phyloP scores from a whole-genome alignment of 2,329 filamentous ascomycete genomes.

The Xylaria multiplex region DNA sequence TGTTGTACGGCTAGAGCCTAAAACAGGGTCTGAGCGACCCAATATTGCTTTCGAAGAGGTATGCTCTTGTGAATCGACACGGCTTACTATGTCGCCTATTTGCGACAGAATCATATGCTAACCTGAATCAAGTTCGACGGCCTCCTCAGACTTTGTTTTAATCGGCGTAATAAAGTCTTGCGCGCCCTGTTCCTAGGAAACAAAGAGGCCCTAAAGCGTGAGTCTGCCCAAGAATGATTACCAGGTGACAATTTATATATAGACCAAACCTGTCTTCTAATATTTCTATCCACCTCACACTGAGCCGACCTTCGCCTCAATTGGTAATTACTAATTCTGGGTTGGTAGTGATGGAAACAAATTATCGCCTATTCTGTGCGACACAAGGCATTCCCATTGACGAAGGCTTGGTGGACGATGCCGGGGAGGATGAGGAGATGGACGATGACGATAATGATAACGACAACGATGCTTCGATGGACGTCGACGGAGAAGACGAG shows the following conservation, averaged over 20 bases:
- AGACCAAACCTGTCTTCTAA: conserved; percentile 67
- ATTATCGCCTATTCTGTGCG: conserved; percentile 90
- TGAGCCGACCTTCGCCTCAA: neutral
- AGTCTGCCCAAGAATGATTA: conserved; percentile 1
- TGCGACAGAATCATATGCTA: neutral
- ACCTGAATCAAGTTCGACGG: conserved; percentile 56
- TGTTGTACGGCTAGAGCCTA: conserved; percentile 83
- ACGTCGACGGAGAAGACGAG: conserved; percentile 69
- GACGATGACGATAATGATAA: conserved; percentile 58
- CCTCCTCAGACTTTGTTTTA: conserved; percentile 79
- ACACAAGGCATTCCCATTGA: conserved; percentile 84
- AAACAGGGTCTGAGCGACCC: conserved; percentile 78
- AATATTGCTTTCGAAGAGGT: conserved; percentile 88
- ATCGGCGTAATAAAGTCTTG: conserved; percentile 89
- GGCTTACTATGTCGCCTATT: neutral
- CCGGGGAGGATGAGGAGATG: conserved; percentile 53
- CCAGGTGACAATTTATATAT: neutral
- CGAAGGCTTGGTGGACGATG: conserved; percentile 65
- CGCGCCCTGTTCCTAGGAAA: conserved; percentile 59
- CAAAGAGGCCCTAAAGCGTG: conserved; percentile 38
- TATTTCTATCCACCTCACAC: too few relatives aligned
- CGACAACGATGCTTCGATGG: conserved; percentile 55
- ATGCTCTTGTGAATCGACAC: conserved; percentile 4
- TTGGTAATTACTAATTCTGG: conserved; percentile 69
- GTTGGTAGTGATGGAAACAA: conserved; percentile 78